Conservation (phyloP, 192 early-diverging fungal species). For the Thoreauomyces humboldtii region DNA sequence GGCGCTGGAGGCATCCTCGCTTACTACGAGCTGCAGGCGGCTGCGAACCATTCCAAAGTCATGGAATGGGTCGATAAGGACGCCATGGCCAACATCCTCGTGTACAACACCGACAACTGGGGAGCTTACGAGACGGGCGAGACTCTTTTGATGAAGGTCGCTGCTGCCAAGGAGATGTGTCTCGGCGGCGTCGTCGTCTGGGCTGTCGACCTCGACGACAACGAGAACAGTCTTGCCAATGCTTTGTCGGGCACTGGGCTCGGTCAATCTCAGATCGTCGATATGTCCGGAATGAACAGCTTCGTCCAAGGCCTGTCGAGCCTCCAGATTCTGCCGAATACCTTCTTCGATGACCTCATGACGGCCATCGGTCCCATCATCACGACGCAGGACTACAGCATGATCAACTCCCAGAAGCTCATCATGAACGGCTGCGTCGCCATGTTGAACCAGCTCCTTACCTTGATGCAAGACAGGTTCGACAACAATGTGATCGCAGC, state of each 20-base stretch:
- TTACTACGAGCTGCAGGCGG: neutral
- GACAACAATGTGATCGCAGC: neutral
- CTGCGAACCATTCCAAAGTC: too few relatives aligned
- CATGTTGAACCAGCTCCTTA: neutral
- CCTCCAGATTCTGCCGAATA: neutral
- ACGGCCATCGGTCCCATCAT: neutral
- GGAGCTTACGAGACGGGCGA: neutral
- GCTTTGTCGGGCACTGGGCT: neutral
- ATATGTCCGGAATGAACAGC: too few relatives aligned
- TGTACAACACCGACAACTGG: neutral
- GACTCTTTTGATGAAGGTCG: neutral
- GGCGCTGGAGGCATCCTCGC: conserved; percentile 1
- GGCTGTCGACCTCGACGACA: neutral
- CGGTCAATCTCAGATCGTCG: neutral
- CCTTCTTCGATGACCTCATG: conserved; percentile 2
- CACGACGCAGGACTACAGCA: neutral
- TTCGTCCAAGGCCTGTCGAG: too few relatives aligned
- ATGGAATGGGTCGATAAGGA: too few relatives aligned
- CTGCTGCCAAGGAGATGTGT: neutral
- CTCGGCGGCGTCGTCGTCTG: conserved; percentile 3
- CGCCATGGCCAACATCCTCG: conserved; percentile 2
- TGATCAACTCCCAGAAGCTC: neutral
- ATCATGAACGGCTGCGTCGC: neutral
- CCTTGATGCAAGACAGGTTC: neutral
- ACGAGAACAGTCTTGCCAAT: neutral